Evolutionary conservation across 768 basidiomycete species (phyloP).

Genomic region (Symmetrospora coprosmae): DNA sequence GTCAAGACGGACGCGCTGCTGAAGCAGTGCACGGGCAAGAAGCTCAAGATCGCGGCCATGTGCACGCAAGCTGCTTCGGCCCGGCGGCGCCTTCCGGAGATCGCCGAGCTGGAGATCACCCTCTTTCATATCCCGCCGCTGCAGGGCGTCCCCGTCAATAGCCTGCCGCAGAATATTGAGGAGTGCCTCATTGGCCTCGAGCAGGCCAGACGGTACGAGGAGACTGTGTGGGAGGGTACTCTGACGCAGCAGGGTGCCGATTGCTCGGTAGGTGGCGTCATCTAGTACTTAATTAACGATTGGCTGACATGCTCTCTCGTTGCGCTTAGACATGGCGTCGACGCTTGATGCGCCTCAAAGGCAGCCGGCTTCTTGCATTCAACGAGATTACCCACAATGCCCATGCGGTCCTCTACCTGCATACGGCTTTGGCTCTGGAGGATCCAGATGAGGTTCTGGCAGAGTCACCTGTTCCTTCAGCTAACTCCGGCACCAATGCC

Average conservation of each 20-base stretch:
- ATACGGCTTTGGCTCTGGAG: not conserved
- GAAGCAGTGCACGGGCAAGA: not conserved
- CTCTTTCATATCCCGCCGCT: slow-evolving; percentile 17
- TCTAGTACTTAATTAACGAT: not conserved
- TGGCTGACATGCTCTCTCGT: not conserved
- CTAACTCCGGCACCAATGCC: not conserved
- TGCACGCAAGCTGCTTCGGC: not conserved
- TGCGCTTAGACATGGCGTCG: slow-evolving; percentile 8
- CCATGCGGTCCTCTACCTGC: slow-evolving; percentile 1
- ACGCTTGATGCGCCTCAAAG: slow-evolving; percentile 3
- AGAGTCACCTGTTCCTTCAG: not conserved
- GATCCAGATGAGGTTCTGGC: slow-evolving; percentile 20
- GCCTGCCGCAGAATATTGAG: slow-evolving; percentile 17
- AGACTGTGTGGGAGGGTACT: slow-evolving; percentile 3
- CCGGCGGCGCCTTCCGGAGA: not conserved
- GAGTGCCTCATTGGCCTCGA: slow-evolving; percentile 10
- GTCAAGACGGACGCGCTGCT: not conserved
- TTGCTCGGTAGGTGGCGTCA: not conserved
- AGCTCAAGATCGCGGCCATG: not conserved
- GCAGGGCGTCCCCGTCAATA: not conserved
- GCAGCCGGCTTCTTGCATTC: slow-evolving; percentile 8
- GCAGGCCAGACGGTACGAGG: slow-evolving; percentile 5
- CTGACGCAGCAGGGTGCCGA: slow-evolving; percentile 17
- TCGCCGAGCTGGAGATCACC: not conserved
- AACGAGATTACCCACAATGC: slow-evolving; percentile 16